Evolutionary conservation across 768 basidiomycete genomes (phyloP), one percentile per base, ranked within the genome.

Genomic region (Daedaleopsis sinensis): DNA sequence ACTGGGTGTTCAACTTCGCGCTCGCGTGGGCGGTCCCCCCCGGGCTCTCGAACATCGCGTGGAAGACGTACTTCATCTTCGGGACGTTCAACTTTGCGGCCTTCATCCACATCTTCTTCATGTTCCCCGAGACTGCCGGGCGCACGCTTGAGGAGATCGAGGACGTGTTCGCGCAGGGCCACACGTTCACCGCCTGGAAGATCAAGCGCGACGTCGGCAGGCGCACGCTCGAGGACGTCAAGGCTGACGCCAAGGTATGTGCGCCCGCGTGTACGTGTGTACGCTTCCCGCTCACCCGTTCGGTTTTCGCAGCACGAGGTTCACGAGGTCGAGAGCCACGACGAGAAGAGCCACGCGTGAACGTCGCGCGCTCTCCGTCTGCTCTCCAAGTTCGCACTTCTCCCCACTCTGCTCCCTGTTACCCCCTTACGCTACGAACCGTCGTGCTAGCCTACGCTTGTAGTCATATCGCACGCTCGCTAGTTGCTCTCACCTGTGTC

Each of bases 21-120:
- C 82, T 90, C 58, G 88, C 88, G 0, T 90, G 84, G 77, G 88
- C 88, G 9, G 89, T 90, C 1, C 91, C 91, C 1, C 89, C 90
- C 0, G 84, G 83, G 8, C 82, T 92, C 51, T 72, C 82, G 32
- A 78, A 65, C 65, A 90, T 92, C 61, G 88, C 87, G 16, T 88
- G 85, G 81, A 88, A 84, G 75, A 91, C 82, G 2, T 91, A 90
- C 74, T 90, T 90, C 74, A 85, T 91, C 72, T 90, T 91, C 69
- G 89, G 86, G 10, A 75, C 88, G 11, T 90, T 90, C 83, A 89
- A 90, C 78, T 85, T 88, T 60, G 84, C 86, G 1, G 65, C 66
- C 4, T 87, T 81, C 71, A 75, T 90, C 55, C 89, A 91, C 66
- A 78, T 91, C 61, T 77, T 88, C 68, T 91, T 92, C 81, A 87